These are phyloP conservation scores for Cubamyces sp. DNA, from an alignment of 768 basidiomycete species.

Conservation along the genomic window DNA sequence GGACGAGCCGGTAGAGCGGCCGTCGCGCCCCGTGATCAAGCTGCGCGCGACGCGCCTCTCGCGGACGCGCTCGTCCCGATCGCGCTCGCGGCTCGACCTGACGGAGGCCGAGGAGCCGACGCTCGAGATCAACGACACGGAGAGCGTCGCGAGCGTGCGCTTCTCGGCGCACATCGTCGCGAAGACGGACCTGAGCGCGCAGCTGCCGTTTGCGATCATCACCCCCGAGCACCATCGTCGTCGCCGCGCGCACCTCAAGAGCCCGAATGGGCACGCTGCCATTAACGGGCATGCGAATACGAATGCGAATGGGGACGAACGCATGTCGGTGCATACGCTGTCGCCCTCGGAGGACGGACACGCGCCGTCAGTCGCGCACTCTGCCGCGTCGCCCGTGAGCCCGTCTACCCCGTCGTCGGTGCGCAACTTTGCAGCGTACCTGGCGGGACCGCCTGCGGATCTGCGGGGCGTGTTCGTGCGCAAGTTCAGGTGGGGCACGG, in stretches of 20 bases:
- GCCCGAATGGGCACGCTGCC: conserved; percentile 34
- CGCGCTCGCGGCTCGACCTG: conserved; percentile 74
- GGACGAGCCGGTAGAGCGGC: conserved; percentile 55
- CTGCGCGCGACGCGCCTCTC: conserved; percentile 56
- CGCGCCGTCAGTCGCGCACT: conserved; percentile 37
- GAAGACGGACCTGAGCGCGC: conserved; percentile 56
- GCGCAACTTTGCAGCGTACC: conserved; percentile 40
- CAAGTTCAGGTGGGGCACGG: conserved; percentile 85
- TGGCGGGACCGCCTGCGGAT: conserved; percentile 64
- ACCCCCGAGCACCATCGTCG: conserved; percentile 64
- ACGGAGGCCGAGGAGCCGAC: conserved; percentile 60
- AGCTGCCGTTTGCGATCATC: conserved; percentile 82
- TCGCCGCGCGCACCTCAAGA: conserved; percentile 27
- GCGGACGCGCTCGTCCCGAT: conserved; percentile 54
- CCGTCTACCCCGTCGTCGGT: conserved; percentile 29
- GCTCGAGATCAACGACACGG: conserved; percentile 61
- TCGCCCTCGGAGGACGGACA: conserved; percentile 52
- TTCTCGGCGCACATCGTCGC: conserved; percentile 75
- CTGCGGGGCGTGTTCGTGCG: conserved; percentile 76
- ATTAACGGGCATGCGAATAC: conserved; percentile 25
- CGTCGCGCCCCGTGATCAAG: conserved; percentile 78
- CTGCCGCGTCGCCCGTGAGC: conserved; percentile 28
- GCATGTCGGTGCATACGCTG: conserved; percentile 37
- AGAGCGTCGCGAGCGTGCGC: conserved; percentile 75
- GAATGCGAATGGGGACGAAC: conserved; percentile 35